Evolutionary conservation across 495 filamentous ascomycete species (phyloP), one percentile per base, ranked within the genome.

Genomic region (Hyaloscypha bicolor): DNA sequence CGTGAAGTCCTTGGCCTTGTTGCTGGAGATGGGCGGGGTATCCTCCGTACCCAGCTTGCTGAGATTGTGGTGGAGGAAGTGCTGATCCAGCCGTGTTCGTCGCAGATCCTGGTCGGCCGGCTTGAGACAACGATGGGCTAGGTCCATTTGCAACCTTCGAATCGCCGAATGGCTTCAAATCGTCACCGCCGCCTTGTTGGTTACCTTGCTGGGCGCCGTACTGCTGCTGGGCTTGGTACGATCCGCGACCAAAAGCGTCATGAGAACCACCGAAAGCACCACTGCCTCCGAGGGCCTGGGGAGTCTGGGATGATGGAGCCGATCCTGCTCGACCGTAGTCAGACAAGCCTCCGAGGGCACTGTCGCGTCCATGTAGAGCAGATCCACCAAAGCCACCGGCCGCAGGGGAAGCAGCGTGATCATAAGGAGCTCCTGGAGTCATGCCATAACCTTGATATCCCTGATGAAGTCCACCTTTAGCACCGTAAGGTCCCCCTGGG

Each of bases 61-160:
- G 86, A 12, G 87, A 88, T 78, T 94, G 93, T 48, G 91, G 87
- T 30, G 91, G 91, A 32, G 91, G 92, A 35, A 90, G 86, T 21
- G 76, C 71, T 75, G 93, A 90, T 8, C 84, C 85, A 21, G 83
- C 84, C 68, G 84, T 88, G 77, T 93, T 95, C 16, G 90, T 88
- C 16, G 93, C 92, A 37, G 93, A 96, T 22, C 92, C 93, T 19
- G 93, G 93, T 64, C 93, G 90, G 37, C 86, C 87, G 42, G 91
- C 89, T 72, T 92, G 90, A 33, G 87, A 88, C 32, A 96, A 85
- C 8, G 92, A 92, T 33, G 93, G 93, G 77, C 92, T 96, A 3
- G 93, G 93, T 6, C 92, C 93, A 52, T 85, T 83, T 39, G 87
- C 79, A 72, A 77, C 71, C 79, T 96, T 95, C 63, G 88, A 80